These are phyloP conservation scores for Boletus reticulatus DNA, from an alignment of 768 basidiomycete genomes.

Conservation along the genomic window DNA sequence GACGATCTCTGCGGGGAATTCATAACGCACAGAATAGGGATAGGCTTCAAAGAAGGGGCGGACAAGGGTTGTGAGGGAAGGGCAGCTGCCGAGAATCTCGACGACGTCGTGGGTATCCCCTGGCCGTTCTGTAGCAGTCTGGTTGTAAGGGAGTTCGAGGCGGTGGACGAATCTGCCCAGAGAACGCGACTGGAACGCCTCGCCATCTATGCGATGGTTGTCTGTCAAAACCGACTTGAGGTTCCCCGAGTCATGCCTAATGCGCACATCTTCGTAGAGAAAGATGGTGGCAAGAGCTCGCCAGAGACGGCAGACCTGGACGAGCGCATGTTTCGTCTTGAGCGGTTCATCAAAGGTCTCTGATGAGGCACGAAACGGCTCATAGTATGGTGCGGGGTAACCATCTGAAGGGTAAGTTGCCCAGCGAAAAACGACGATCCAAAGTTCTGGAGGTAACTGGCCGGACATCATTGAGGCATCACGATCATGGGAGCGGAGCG, in stretches of 20 bases:
- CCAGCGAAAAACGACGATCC: constrained; percentile 51
- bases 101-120: constrained; percentile 35
- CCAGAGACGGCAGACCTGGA: constrained; percentile 60
- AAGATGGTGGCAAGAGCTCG: constrained; percentile 42
- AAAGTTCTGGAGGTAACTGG: constrained; percentile 51
- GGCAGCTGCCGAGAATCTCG: constrained; percentile 48
- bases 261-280: constrained; percentile 53
- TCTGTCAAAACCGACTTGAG: constrained; percentile 34
- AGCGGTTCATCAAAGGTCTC: constrained; percentile 31
- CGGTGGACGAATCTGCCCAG: constrained; percentile 47
- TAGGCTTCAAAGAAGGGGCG: constrained; percentile 38
- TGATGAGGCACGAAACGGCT: constrained; percentile 44
- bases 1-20: constrained; percentile 49
- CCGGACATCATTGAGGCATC: not conserved
- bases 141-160: constrained; percentile 55
- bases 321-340: constrained; percentile 40
- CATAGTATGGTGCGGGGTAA: constrained; percentile 35
- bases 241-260: constrained; percentile 32
- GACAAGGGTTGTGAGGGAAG: constrained; percentile 52
- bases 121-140: constrained; percentile 41
- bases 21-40: constrained; percentile 40
- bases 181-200: constrained; percentile 17
- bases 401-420: constrained; percentile 33
- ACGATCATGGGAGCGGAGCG: too few relatives aligned
- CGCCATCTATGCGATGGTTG: constrained; percentile 4